Conservation (phyloP, 352 stramenopile genomes). For the Phytophthora agathidicida region DNA sequence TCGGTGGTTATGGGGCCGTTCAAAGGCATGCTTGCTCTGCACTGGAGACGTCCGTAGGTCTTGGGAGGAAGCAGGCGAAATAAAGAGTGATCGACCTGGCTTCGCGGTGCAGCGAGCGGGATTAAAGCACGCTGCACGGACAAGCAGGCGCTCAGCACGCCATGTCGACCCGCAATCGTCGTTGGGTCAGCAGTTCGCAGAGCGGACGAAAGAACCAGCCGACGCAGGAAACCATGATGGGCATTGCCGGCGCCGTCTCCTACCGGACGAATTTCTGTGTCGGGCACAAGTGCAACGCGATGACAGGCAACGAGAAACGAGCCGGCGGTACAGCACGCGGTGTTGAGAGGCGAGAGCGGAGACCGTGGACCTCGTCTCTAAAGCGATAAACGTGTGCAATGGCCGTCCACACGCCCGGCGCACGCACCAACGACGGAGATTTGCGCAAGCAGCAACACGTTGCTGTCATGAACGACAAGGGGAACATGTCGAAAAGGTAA, state of each 20-base stretch:
- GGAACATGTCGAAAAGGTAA: background rate
- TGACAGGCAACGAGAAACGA: conserved; percentile 30
- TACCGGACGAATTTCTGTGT: conserved; percentile 12
- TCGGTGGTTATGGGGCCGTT: conserved; percentile 22
- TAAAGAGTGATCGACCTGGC: conserved; percentile 15
- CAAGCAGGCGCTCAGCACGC: conserved; percentile 2
- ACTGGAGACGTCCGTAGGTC: conserved; percentile 2
- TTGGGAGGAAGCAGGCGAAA: conserved; percentile 30
- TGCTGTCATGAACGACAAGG: background rate
- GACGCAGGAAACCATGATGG: conserved; percentile 24
- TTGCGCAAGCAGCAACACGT: conserved; percentile 13
- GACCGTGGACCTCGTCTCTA: conserved; percentile 14
- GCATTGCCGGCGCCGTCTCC: conserved; percentile 15
- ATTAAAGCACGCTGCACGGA: conserved; percentile 19
- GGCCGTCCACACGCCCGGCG: background rate
- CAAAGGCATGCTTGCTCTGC: conserved; percentile 15
- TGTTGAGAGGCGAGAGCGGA: background rate
- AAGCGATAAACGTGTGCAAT: background rate
- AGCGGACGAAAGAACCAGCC: conserved; percentile 22
- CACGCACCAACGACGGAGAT: conserved; percentile 21
- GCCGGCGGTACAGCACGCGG: conserved; percentile 6
- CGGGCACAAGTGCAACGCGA: conserved; percentile 18
- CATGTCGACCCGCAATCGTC: background rate
- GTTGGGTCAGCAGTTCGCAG: conserved; percentile 8
- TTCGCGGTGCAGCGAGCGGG: background rate